Evolutionary conservation across 1,139 yeast species (phyloP), one percentile per base, ranked within the genome.

Genomic region (Chernovozyma sophiae-reginae): DNA sequence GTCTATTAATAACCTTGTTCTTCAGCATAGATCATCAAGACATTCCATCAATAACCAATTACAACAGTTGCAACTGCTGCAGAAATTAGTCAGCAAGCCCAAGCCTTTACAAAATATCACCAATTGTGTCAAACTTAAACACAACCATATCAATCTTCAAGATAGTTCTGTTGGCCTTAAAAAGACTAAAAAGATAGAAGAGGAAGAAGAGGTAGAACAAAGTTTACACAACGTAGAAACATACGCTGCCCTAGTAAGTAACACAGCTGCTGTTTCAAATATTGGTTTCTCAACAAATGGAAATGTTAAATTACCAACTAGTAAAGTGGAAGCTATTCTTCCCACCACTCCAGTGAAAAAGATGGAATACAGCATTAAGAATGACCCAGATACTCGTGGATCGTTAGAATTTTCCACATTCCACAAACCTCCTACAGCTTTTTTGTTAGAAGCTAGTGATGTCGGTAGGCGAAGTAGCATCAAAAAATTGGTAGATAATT

Each of bases 321-420:
- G 81, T 20, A 60, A 67, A 40, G 68, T 77, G 15, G 51, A 56
- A 36, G 46, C 55, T 28, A 68, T 78, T 36, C 56, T 78, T 6
- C 89, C 92, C 2, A 76, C 82, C 4, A 80, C 89, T 0, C 89
- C 89, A 0, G 79, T 79, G 2, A 79, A 74, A 52, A 79, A 76
- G 45, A 73, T 79, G 72, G 83, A 77, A 31, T 60, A 52, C 42
- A 46, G 47, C 5, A 47, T 62, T 20, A 43, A 43, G 20, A 39
- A 46, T 7, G 45, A 43, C 12, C 28, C 12, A 3, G 18, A 22
- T 13, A 17, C 16, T 20, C 29, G 17, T 14, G 23, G 23, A 6
- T 20, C 23, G 6, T 12, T 12, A 6, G 27, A 25, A 11, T 12
- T 7, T 13, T 25, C 13, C 6, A 25, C 27, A 8, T 12, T 12